A percentile compares a stretch with the other conserved stretches of the same genome.
phyloP scores from a whole-genome alignment of 2,329 filamentous ascomycete genomes.

The Cyanodermella asteris region DNA sequence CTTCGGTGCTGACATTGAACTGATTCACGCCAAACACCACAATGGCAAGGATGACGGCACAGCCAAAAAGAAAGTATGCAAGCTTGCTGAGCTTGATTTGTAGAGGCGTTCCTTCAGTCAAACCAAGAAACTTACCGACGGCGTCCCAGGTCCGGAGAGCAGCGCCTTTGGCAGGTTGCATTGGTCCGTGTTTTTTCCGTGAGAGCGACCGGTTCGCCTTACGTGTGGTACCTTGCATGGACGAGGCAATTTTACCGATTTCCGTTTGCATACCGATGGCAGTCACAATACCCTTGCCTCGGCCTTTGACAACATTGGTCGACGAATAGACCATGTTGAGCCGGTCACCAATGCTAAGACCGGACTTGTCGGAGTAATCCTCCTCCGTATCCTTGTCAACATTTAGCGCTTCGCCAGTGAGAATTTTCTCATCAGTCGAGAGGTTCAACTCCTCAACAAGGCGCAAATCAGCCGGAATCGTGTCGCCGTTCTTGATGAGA shows the following conservation, averaged over 20 bases:
- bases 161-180: conserved; percentile 27
- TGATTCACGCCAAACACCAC: conserved; percentile 39
- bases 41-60: conserved; percentile 41
- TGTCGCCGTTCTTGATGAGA: conserved; percentile 31
- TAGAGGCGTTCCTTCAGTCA: conserved; percentile 55
- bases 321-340: conserved; percentile 40
- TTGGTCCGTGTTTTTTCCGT: conserved; percentile 21
- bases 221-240: conserved; percentile 30
- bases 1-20: conserved; percentile 33
- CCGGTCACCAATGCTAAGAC: conserved; percentile 21
- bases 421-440: conserved; percentile 45
- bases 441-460: conserved; percentile 42
- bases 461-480: conserved; percentile 35
- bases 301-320: conserved; percentile 36
- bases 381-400: conserved; percentile 27
- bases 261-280: conserved; percentile 40
- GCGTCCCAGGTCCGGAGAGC: conserved; percentile 25
- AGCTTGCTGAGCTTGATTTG: conserved; percentile 73
- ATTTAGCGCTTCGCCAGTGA: conserved; percentile 40
- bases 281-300: conserved; percentile 35
- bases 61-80: conserved; percentile 55
- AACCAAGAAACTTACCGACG: conserved; percentile 32
- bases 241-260: conserved; percentile 36
- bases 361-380: conserved; percentile 12
- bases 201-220: conserved; percentile 20